A percentile compares a stretch with the other conserved stretches of the same genome.
These are phyloP conservation scores for Cryptosporidium xiaoi DNA, from an alignment of 169 alveolate genomes.

Conservation along the genomic window DNA sequence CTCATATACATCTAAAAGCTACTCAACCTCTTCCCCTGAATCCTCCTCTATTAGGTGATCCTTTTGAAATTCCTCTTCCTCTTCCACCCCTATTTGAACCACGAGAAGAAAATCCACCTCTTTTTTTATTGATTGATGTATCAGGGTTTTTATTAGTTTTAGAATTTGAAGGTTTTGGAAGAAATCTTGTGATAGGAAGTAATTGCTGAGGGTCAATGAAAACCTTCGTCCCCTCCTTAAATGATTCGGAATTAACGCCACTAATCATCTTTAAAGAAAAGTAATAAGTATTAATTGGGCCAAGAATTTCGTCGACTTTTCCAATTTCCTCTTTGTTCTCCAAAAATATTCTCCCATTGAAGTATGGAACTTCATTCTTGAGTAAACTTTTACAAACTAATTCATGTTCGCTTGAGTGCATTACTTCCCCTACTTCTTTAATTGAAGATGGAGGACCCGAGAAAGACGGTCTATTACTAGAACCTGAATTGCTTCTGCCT, in stretches of 20 bases:
- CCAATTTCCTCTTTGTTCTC: slow-evolving; percentile 95
- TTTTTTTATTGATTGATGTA: slow-evolving; percentile 76
- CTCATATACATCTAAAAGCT: slow-evolving; percentile 18
- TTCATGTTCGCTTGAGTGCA: slow-evolving; percentile 92
- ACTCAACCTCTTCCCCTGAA: slow-evolving; percentile 72
- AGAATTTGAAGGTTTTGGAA: slow-evolving; percentile 78
- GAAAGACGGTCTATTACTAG: slow-evolving; percentile 77
- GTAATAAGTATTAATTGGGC: slow-evolving; percentile 87
- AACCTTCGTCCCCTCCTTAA: slow-evolving; percentile 82
- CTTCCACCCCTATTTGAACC: slow-evolving; percentile 63
- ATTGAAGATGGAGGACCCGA: slow-evolving; percentile 83
- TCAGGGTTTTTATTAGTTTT: slow-evolving; percentile 77
- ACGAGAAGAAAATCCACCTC: slow-evolving; percentile 64
- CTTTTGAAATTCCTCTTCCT: slow-evolving; percentile 78
- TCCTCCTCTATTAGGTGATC: slow-evolving; percentile 55
- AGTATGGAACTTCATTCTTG: slow-evolving; percentile 92
- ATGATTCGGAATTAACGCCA: slow-evolving; percentile 88
- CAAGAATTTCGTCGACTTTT: slow-evolving; percentile 94
- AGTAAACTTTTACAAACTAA: slow-evolving; percentile 87
- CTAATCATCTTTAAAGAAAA: slow-evolving; percentile 88
- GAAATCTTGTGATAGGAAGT: slow-evolving; percentile 87
- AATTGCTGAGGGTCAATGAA: slow-evolving; percentile 87
- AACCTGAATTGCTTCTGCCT: slow-evolving; percentile 21
- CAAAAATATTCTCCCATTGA: slow-evolving; percentile 93
- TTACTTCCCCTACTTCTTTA: slow-evolving; percentile 87